phyloP scores from a whole-genome alignment of 78 protist species.

The Paulinella micropora region DNA sequence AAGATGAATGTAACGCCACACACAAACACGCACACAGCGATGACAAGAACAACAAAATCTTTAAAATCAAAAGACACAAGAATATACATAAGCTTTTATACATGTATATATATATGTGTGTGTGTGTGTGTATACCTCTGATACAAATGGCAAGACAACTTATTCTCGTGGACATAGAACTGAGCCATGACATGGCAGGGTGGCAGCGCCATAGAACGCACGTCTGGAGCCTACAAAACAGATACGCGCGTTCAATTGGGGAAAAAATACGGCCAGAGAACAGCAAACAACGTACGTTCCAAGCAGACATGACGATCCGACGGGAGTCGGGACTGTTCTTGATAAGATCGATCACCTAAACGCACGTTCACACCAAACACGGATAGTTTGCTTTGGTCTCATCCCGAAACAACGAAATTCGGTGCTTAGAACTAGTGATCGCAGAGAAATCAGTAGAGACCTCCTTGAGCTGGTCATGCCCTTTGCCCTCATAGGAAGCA shows the following conservation, averaged over 20 bases:
- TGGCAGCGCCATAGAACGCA: conserved; percentile 72
- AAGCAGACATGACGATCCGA: conserved; percentile 66
- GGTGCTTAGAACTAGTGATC: no score
- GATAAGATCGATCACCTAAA: conserved; percentile 35
- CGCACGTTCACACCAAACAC: no score
- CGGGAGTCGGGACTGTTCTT: conserved; percentile 54
- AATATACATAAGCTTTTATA: not conserved
- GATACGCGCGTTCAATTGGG: no score
- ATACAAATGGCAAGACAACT: conserved; percentile 39
- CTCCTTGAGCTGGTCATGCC: conserved; percentile 23
- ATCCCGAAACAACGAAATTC: no score
- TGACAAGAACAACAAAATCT: not conserved
- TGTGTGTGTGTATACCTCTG: conserved; percentile 32
- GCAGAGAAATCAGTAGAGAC: no score
- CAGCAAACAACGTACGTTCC: conserved; percentile 65
- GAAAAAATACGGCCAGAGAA: no score
- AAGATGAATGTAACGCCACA: not conserved
- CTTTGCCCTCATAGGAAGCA: conserved; percentile 55
- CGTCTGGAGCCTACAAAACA: conserved; percentile 1
- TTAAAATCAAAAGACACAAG: not conserved
- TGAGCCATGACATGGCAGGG: conserved; percentile 76
- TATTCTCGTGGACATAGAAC: conserved; percentile 48
- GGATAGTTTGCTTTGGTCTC: no score
- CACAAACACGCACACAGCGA: not conserved
- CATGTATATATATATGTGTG: not conserved